A percentile compares a stretch with the other conserved stretches of the same genome.
Conservation (phyloP, 345 rosid genomes). For the Arabis hirsuta region DNA sequence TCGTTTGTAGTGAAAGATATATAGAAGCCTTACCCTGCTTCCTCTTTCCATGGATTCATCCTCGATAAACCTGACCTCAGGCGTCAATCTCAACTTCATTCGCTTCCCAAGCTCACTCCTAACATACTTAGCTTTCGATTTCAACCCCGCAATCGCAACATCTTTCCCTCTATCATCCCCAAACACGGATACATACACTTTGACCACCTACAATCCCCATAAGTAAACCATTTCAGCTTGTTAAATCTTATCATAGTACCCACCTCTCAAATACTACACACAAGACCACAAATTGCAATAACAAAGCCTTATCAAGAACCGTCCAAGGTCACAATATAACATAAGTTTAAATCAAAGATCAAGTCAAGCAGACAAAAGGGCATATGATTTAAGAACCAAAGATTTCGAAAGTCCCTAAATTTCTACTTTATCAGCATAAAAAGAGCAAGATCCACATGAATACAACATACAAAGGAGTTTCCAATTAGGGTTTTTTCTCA, state of each 20-base stretch:
- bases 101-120: slow-evolving; percentile 80
- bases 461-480: background rate
- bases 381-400: background rate
- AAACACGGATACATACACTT: slow-evolving; percentile 91
- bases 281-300: slow-evolving; percentile 3
- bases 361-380: background rate
- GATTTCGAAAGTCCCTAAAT: slow-evolving; percentile 19
- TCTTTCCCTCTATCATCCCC: slow-evolving; percentile 97
- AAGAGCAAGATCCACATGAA: background rate
- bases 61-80: slow-evolving; percentile 85
- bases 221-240: slow-evolving; percentile 8
- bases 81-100: slow-evolving; percentile 88
- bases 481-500: slow-evolving; percentile 12
- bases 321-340: background rate
- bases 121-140: slow-evolving; percentile 80
- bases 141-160: slow-evolving; percentile 82
- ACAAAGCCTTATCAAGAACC: background rate
- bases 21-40: slow-evolving; percentile 69
- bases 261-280: slow-evolving; percentile 3
- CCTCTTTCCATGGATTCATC: slow-evolving; percentile 92
- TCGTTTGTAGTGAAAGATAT: background rate
- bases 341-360: background rate
- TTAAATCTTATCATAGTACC: background rate
- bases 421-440: background rate
- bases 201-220: slow-evolving; percentile 64